These are phyloP conservation scores for Chrysosporium queenslandicum DNA, from an alignment of 2,329 filamentous ascomycete species.

Conservation along the genomic window DNA sequence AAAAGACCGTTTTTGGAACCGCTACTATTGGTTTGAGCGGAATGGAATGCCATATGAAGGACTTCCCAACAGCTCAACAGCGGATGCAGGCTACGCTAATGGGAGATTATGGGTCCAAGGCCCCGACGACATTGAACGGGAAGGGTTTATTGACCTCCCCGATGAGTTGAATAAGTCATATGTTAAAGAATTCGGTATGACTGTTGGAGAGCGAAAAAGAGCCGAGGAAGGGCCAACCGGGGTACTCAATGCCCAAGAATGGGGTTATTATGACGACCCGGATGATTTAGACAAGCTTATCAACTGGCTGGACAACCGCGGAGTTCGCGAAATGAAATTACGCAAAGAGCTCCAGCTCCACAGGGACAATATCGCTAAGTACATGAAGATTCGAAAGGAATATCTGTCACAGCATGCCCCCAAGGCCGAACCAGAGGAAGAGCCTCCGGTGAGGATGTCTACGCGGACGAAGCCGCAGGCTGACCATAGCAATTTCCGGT, in stretches of 20 bases:
- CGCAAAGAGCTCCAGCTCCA: conserved; percentile 74
- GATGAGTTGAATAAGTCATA: conserved; percentile 66
- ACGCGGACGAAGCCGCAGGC: conserved; percentile 54
- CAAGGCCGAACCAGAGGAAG: conserved; percentile 41
- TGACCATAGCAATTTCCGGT: conserved; percentile 42
- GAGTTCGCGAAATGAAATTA: conserved; percentile 74
- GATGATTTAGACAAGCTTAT: conserved; percentile 69
- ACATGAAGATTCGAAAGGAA: conserved; percentile 69
- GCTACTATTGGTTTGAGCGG: conserved; percentile 98
- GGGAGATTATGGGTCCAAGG: conserved; percentile 95
- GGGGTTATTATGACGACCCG: conserved; percentile 82
- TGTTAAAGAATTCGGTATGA: conserved; percentile 65
- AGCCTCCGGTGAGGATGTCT: conserved; percentile 46
- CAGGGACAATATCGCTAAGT: conserved; percentile 61
- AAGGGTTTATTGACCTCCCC: conserved; percentile 73
- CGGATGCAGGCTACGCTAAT: conserved; percentile 79
- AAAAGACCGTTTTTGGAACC: conserved; percentile 94
- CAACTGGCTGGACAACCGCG: conserved; percentile 78
- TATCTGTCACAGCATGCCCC: conserved; percentile 54
- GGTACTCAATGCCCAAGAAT: conserved; percentile 59
- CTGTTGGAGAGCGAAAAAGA: conserved; percentile 72
- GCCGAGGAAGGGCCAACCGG: conserved; percentile 67
- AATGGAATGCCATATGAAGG: conserved; percentile 96
- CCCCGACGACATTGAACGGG: conserved; percentile 75
- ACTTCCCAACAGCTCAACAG: conserved; percentile 77